Evolutionary conservation across 257 asterid genomes (phyloP).

Genomic region (Perilla frutescens): DNA sequence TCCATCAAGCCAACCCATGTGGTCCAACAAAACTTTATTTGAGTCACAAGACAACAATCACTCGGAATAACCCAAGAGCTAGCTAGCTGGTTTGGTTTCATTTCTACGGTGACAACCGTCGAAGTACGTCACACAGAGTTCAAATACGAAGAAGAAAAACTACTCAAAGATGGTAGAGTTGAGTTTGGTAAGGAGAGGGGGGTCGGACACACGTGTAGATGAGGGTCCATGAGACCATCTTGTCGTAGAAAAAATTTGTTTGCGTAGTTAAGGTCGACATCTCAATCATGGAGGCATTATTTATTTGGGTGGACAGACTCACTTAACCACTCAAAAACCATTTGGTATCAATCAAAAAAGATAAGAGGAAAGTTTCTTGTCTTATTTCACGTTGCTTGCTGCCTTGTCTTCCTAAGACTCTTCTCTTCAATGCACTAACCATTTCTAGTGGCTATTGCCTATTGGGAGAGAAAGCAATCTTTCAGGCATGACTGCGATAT

Average conservation of each 20-base stretch:
- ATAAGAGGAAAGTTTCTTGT: constrained; percentile 62
- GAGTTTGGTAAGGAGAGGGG: constrained; percentile 6
- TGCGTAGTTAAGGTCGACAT: constrained; percentile 58
- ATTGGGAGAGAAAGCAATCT: constrained; percentile 14
- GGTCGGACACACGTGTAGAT: constrained; percentile 32
- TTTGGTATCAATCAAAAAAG: constrained; percentile 35
- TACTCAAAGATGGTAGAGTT: too few relatives aligned
- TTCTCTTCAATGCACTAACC: constrained; percentile 22
- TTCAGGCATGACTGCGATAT: constrained; percentile 40
- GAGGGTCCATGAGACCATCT: constrained; percentile 33
- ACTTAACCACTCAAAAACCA: constrained; percentile 48
- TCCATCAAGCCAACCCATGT: background rate
- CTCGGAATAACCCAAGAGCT: too few relatives aligned
- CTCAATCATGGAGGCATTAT: constrained; percentile 75
- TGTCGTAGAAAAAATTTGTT: constrained; percentile 35
- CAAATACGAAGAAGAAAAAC: too few relatives aligned
- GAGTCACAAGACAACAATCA: too few relatives aligned
- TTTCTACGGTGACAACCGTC: too few relatives aligned
- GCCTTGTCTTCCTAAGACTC: constrained; percentile 51
- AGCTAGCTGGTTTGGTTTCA: too few relatives aligned
- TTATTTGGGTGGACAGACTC: constrained; percentile 49
- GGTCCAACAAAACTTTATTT: background rate
- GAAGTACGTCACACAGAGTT: too few relatives aligned
- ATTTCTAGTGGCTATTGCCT: constrained; percentile 43
- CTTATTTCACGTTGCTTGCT: constrained; percentile 59